Conservation (phyloP, 192 early-diverging fungal species). For the Allomyces arbusculus region DNA sequence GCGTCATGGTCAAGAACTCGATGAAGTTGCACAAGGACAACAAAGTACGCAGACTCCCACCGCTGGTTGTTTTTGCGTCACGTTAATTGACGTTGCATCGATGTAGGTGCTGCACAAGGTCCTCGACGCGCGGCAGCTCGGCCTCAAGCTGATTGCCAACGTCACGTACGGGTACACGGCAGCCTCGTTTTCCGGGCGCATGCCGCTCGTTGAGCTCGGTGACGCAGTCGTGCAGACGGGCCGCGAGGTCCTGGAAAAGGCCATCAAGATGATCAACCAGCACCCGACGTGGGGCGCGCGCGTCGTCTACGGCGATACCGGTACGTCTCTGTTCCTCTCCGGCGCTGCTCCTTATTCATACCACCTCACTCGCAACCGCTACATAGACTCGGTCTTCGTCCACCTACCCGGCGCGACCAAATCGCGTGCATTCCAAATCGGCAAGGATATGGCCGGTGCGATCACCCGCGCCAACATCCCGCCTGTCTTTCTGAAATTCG, state of each 20-base stretch:
- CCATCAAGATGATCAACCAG: slow-evolving; percentile 43
- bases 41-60: slow-evolving; percentile 12
- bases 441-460: slow-evolving; percentile 53
- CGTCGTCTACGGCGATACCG: slow-evolving; percentile 90
- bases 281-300: slow-evolving; percentile 42
- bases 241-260: slow-evolving; percentile 56
- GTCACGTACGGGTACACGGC: slow-evolving; percentile 80
- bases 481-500: slow-evolving; percentile 81
- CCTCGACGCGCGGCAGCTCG: slow-evolving; percentile 64
- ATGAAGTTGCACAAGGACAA: slow-evolving; percentile 54
- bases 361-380: no score
- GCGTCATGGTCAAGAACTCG: slow-evolving; percentile 69
- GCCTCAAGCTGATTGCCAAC: slow-evolving; percentile 78
- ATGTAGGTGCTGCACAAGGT: slow-evolving; percentile 29
- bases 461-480: slow-evolving; percentile 53
- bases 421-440: slow-evolving; percentile 57
- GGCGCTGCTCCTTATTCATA: no score
- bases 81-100: no score
- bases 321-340: slow-evolving; percentile 57
- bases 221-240: slow-evolving; percentile 80
- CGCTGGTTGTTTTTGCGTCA: no score
- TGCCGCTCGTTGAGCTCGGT: slow-evolving; percentile 76
- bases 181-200: slow-evolving; percentile 66
- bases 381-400: neutral
- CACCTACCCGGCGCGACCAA: slow-evolving; percentile 38